Percentiles rank a stretch among this genome's conserved stretches.
Evolutionary conservation across 352 stramenopile genomes (phyloP).

Genomic region (Phytophthora fragariae): DNA sequence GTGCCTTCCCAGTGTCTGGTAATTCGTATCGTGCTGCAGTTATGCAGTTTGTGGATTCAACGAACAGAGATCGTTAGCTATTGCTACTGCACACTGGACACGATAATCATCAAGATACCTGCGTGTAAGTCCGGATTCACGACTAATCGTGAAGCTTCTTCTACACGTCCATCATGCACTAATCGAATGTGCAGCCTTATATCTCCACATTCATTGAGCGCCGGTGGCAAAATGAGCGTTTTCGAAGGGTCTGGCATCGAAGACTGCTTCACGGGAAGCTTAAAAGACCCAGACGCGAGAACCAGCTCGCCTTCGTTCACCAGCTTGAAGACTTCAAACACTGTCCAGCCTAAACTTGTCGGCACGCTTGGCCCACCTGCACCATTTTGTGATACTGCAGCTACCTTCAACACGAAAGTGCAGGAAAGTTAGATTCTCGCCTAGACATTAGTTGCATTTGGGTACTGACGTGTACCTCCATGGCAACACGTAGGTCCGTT

Average conservation of each 20-base stretch:
- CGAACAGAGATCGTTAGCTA: slow-evolving; percentile 2
- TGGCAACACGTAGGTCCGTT: slow-evolving; percentile 39
- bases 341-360: slow-evolving; percentile 56
- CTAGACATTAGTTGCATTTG: neutral
- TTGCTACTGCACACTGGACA: neutral
- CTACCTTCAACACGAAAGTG: slow-evolving; percentile 30
- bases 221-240: slow-evolving; percentile 23
- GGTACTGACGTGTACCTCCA: slow-evolving; percentile 44
- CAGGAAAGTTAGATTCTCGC: neutral
- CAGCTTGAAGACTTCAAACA: slow-evolving; percentile 43
- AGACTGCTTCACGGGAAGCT: slow-evolving; percentile 50
- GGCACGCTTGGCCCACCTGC: slow-evolving; percentile 6
- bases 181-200: slow-evolving; percentile 49
- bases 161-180: slow-evolving; percentile 32
- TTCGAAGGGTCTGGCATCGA: slow-evolving; percentile 55
- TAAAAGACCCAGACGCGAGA: slow-evolving; percentile 43
- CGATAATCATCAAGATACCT: slow-evolving; percentile 20
- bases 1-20: slow-evolving; percentile 13
- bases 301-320: slow-evolving; percentile 13
- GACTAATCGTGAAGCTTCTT: slow-evolving; percentile 38
- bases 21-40: slow-evolving; percentile 28
- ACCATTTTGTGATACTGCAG: slow-evolving; percentile 18
- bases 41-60: neutral
- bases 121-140: slow-evolving; percentile 48
- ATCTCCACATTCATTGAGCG: slow-evolving; percentile 17